Percentiles rank a stretch among this genome's conserved stretches.
Conservation (phyloP, 768 basidiomycete genomes). For the Lactifluus subvellereus region DNA sequence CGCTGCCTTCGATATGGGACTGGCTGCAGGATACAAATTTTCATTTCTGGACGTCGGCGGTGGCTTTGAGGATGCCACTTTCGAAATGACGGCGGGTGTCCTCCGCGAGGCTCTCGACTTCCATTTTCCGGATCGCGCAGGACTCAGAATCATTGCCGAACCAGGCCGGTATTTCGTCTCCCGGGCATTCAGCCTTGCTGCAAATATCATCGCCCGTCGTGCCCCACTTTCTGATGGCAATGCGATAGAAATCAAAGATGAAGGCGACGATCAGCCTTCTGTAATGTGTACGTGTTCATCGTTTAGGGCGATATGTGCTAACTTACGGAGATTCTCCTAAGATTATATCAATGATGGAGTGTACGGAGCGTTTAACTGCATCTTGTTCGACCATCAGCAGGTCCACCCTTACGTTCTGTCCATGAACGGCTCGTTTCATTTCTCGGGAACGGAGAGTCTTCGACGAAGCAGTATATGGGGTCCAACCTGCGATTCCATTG, state of each 20-base stretch:
- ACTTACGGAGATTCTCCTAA: constrained; percentile 31
- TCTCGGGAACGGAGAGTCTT: constrained; percentile 39
- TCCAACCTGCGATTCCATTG: constrained; percentile 97
- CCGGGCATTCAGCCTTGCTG: constrained; percentile 85
- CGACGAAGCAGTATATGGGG: constrained; percentile 84
- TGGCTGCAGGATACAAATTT: constrained; percentile 74
- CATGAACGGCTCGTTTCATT: constrained; percentile 60
- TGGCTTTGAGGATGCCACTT: constrained; percentile 86
- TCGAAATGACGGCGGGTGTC: constrained; percentile 72
- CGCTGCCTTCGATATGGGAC: constrained; percentile 82
- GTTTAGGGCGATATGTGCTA: neutral
- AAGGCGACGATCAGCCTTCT: constrained; percentile 40
- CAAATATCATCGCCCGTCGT: constrained; percentile 89
- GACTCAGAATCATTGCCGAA: constrained; percentile 85
- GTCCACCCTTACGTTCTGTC: constrained; percentile 81
- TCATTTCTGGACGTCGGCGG: constrained; percentile 89
- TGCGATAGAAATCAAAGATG: constrained; percentile 26
- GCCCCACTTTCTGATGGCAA: constrained; percentile 42
- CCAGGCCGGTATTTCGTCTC: constrained; percentile 94
- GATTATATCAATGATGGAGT: constrained; percentile 94
- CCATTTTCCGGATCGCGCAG: constrained; percentile 70
- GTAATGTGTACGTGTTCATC: constrained; percentile 81
- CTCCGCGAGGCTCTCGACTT: constrained; percentile 63
- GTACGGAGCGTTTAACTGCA: constrained; percentile 95
- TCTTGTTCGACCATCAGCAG: constrained; percentile 83